Percentiles rank a stretch among this genome's conserved stretches.
These are phyloP conservation scores for Jacaranda copaia DNA, from an alignment of 257 asterid genomes.

Conservation along the genomic window DNA sequence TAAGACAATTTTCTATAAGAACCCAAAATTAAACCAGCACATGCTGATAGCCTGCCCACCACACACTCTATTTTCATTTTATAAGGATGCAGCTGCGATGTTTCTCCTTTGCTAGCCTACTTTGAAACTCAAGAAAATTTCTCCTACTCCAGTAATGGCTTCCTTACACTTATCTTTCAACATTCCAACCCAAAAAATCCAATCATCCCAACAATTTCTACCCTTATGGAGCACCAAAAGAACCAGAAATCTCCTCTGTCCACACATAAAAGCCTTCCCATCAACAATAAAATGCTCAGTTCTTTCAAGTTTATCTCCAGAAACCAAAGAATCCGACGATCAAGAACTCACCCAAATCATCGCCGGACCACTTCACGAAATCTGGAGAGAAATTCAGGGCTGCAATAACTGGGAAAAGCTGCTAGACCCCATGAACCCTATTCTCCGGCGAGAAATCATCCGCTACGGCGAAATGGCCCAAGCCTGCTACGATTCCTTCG, in stretches of 20 bases:
- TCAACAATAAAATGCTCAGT: not conserved
- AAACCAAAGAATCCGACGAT: not conserved
- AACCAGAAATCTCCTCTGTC: not conserved
- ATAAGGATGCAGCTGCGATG: not conserved
- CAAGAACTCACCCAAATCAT: slow-evolving; percentile 28
- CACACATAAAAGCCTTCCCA: not conserved
- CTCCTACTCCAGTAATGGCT: not conserved
- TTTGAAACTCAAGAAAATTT: not conserved
- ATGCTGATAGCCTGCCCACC: not conserved
- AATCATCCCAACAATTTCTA: not conserved
- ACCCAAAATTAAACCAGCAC: too few species aligned
- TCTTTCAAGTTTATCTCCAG: slow-evolving; percentile 1
- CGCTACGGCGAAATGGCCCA: slow-evolving; percentile 83
- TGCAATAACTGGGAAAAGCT: slow-evolving; percentile 58
- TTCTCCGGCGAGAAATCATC: slow-evolving; percentile 65
- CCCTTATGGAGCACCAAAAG: not conserved
- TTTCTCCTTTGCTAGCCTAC: not conserved
- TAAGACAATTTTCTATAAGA: too few species aligned
- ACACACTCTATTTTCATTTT: not conserved
- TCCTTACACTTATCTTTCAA: slow-evolving; percentile 1
- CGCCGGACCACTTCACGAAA: slow-evolving; percentile 45
- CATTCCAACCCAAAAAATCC: not conserved
- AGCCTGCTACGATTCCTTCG: slow-evolving; percentile 84
- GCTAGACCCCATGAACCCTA: slow-evolving; percentile 71
- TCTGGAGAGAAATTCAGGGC: slow-evolving; percentile 77